Evolutionary conservation across 1,139 yeast genomes (phyloP), one percentile per base, ranked within the genome.

Genomic region (Nakaseomyces delphensis): DNA sequence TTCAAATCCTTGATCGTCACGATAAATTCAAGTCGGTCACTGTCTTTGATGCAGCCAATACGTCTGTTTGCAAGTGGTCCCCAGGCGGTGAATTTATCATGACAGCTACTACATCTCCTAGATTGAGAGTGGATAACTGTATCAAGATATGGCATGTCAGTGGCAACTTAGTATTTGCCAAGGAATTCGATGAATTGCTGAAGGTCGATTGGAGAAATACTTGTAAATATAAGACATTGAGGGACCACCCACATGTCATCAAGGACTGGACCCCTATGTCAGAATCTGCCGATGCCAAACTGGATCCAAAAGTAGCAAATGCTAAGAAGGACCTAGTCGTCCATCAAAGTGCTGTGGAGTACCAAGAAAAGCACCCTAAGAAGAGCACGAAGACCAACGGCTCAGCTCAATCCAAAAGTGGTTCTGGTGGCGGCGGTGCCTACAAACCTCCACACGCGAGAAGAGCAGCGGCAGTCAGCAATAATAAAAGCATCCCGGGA

Each of bases 391-490:
- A 46, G 27, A 47, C 46, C 41, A 55, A 55, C 18, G 57, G 61
- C 14, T 54, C 64, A 35, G 68, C 65, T 19, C 52, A 65, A 9
- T 63, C 66, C 44, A 78, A 78, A 56, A 79, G 83, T 36, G 73
- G 76, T 32, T 31, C 21, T 18, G 35, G 35, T 18, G 20, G 35
- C 15, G 43, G 40, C 16, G 95, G 95, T 45, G 97, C 96, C 24
- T 89, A 89, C 65, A 77, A 94, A 63, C 97, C 97, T 25, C 97
- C 97, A 7, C 96, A 87, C 63, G 96, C 96, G 8, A 76, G 96
- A 66, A 73, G 71, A 32, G 71, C 74, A 51, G 71, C 49, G n/a
- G 45, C 56, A 38, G 50, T 54, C 11, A 52, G 54, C n/a, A 19
- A 18, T 15, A 38, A 50, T 52, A 32, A 71, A 75, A 47, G 61